phyloP scores from a whole-genome alignment of 768 basidiomycete species.

The Termitomyces sp. region DNA sequence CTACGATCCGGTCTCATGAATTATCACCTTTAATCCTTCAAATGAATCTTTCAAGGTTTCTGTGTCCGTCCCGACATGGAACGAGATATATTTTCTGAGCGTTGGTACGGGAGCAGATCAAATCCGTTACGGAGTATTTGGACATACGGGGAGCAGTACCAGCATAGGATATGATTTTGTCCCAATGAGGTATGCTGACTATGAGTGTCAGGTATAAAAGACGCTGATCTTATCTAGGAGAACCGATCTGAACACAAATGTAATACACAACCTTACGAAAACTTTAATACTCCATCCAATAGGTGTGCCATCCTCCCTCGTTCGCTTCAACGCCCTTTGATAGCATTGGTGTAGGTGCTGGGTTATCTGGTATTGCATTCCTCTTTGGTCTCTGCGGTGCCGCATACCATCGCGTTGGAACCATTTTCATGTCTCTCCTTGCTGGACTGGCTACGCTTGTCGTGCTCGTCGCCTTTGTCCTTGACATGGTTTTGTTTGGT shows the following conservation, averaged over 20 bases:
- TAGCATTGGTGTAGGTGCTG: conserved; percentile 41
- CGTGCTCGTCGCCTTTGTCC: conserved; percentile 63
- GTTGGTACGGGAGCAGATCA: conserved; percentile 31
- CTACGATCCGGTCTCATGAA: conserved; percentile 16
- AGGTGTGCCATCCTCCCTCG: conserved; percentile 32
- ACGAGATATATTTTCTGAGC: conserved; percentile 60
- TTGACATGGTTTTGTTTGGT: conserved; percentile 80
- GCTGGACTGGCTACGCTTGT: conserved; percentile 60
- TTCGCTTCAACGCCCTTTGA: neutral
- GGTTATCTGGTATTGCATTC: conserved; percentile 57
- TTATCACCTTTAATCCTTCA: neutral
- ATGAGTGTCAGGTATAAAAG: neutral
- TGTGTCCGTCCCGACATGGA: conserved; percentile 72
- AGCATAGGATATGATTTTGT: conserved; percentile 55
- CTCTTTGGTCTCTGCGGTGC: conserved; percentile 66
- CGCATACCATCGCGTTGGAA: conserved; percentile 61
- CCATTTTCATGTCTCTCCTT: conserved; percentile 70
- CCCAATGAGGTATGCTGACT: conserved; percentile 1
- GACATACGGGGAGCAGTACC: conserved; percentile 52
- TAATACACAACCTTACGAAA: conserved; percentile 67
- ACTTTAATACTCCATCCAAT: conserved; percentile 78
- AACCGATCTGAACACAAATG: conserved; percentile 37
- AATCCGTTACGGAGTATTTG: conserved; percentile 71
- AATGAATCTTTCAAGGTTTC: conserved; percentile 49
- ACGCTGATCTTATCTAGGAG: neutral